These are phyloP conservation scores for Suillus paluster DNA, from an alignment of 768 basidiomycete species.

Conservation along the genomic window DNA sequence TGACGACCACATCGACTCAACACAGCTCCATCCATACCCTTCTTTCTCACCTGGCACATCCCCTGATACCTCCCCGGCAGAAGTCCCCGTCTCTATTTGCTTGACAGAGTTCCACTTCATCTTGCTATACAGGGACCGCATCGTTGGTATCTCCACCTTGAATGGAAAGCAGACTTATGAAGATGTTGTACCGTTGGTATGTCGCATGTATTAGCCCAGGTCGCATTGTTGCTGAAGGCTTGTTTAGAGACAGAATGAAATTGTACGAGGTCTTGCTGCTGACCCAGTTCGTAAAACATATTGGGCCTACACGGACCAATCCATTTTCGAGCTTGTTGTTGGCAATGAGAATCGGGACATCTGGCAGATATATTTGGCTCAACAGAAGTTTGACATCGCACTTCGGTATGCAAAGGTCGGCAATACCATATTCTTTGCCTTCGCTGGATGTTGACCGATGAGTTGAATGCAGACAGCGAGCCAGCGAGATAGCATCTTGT, in stretches of 20 bases:
- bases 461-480: constrained; percentile 61
- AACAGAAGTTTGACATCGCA: constrained; percentile 78
- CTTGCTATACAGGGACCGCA: constrained; percentile 77
- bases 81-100: constrained; percentile 74
- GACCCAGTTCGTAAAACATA: constrained; percentile 90
- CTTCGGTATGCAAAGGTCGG: constrained; percentile 81
- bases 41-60: constrained; percentile 36
- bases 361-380: constrained; percentile 88
- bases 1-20: constrained; percentile 78
- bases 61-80: constrained; percentile 25
- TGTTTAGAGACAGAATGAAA: constrained; percentile 73
- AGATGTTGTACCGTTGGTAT: constrained; percentile 79
- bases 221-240: constrained; percentile 12
- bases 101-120: constrained; percentile 94
- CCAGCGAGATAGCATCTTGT: constrained; percentile 86
- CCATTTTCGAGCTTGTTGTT: constrained; percentile 85
- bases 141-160: constrained; percentile 78
- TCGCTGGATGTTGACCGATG: not conserved
- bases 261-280: constrained; percentile 72
- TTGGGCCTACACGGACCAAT: constrained; percentile 91
- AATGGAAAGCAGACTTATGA: constrained; percentile 86
- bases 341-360: constrained; percentile 92
- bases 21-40: constrained; percentile 83
- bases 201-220: constrained; percentile 23
- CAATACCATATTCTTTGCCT: not conserved